A percentile compares a stretch with the other conserved stretches of the same genome.
Conservation (phyloP, 192 early-diverging fungal species). For the Spizellomyces punctatus region DNA sequence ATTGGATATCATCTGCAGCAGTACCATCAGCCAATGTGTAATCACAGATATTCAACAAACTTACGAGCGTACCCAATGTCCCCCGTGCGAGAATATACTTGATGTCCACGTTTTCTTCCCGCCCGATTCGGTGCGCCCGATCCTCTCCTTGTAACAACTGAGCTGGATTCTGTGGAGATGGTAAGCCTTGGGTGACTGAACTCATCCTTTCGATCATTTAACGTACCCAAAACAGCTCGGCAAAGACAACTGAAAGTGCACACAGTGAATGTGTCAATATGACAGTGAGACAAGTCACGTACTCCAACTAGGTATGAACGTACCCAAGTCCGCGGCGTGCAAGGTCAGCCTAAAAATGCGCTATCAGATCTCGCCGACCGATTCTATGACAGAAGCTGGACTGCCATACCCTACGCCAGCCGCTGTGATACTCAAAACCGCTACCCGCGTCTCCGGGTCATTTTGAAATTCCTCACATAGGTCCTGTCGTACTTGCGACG, state of each 20-base stretch:
- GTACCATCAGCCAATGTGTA: neutral
- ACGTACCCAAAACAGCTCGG: conserved; percentile 46
- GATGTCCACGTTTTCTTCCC: conserved; percentile 41
- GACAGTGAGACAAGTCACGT: conserved; percentile 2
- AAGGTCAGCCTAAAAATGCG: conserved; percentile 35
- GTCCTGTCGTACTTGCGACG: conserved; percentile 25
- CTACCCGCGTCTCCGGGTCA: conserved; percentile 35
- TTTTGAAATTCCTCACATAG: conserved; percentile 51
- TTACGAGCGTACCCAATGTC: conserved; percentile 36
- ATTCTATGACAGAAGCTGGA: neutral
- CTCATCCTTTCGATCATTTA: neutral
- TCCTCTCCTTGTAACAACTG: conserved; percentile 54
- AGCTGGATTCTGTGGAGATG: conserved; percentile 43
- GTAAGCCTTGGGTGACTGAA: neutral
- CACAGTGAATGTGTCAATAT: conserved; percentile 2
- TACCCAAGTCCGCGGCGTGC: conserved; percentile 40
- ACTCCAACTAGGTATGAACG: no score
- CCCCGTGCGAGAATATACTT: conserved; percentile 50
- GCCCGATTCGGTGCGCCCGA: conserved; percentile 52
- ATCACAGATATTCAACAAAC: conserved; percentile 8
- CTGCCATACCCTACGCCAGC: conserved; percentile 41
- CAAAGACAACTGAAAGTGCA: conserved; percentile 42
- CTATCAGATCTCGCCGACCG: neutral
- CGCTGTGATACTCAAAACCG: conserved; percentile 49
- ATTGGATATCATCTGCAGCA: conserved; percentile 42